These are phyloP conservation scores for Endotrypanum monterogeii DNA, from an alignment of 208 protist genomes.

Conservation along the genomic window DNA sequence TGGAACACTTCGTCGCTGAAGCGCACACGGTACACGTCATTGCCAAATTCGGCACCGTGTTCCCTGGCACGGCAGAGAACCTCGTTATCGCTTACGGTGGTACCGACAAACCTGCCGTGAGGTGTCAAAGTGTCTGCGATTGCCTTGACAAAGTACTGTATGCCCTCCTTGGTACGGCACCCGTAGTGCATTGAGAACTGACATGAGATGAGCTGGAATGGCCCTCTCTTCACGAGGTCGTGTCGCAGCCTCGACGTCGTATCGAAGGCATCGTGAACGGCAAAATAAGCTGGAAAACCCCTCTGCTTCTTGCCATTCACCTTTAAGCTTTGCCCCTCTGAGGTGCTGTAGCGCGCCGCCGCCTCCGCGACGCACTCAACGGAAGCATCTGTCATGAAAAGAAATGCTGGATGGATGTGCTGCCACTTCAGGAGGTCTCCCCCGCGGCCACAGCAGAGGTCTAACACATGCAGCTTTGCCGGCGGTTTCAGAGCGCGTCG, in stretches of 20 bases:
- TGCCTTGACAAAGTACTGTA: slow-evolving; percentile 50
- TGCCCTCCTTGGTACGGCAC: slow-evolving; percentile 39
- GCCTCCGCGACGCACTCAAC: slow-evolving; percentile 72
- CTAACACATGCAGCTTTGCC: slow-evolving; percentile 43
- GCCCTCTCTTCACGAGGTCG: slow-evolving; percentile 21
- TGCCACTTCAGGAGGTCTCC: slow-evolving; percentile 84
- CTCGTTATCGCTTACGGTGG: slow-evolving; percentile 66
- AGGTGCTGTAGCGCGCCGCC: slow-evolving; percentile 65
- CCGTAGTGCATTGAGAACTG: slow-evolving; percentile 90
- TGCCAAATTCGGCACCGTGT: slow-evolving; percentile 48
- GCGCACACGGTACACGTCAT: slow-evolving; percentile 46
- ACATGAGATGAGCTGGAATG: slow-evolving; percentile 67
- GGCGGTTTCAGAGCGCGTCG: slow-evolving; percentile 11
- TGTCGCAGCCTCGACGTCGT: slow-evolving; percentile 17
- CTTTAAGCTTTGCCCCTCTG: slow-evolving; percentile 70
- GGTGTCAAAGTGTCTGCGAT: slow-evolving; percentile 42
- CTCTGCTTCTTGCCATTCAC: slow-evolving; percentile 22
- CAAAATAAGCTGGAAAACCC: slow-evolving; percentile 67
- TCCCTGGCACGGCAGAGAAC: slow-evolving; percentile 38
- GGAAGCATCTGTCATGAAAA: slow-evolving; percentile 76
- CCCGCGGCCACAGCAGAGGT: slow-evolving; percentile 79
- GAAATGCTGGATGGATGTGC: slow-evolving; percentile 42
- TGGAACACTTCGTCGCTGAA: slow-evolving; percentile 40
- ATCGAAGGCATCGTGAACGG: slow-evolving; percentile 74
- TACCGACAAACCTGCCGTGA: slow-evolving; percentile 73